Base-by-base conservation (phyloP, 176 grass and related monocot genomes). In the Secale cereale region DNA sequence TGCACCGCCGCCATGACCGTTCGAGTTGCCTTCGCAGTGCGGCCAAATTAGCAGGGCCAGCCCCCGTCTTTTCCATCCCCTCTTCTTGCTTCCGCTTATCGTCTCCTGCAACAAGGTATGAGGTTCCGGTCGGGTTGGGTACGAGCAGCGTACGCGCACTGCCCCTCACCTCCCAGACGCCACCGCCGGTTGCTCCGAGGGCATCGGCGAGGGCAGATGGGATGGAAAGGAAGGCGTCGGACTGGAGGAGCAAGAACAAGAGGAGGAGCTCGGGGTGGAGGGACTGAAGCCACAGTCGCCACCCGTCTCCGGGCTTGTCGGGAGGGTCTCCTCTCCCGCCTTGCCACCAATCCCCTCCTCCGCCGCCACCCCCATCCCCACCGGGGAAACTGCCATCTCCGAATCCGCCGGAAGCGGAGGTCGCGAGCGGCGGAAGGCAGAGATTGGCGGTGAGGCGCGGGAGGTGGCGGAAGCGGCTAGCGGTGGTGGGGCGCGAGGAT, bases 141-240 rank as follows among this genome's bases (percentile, higher is more conserved):
- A 88, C 76, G 15, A 98, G 76, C 43, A 78, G 91, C 65, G 59
- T 90, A 20, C 89, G 80, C 52, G 37, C 80, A 64, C 86, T 89
- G 10, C 93, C 88, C 33, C 78, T 95, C 26, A 94, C 88, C 86
- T 98, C 96, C 91, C 89, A 95, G 8, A 95, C 65, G 78, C 22
- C 23, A 20, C 50, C 71, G 8, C 69, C 77, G 14, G 14, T 25
- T 3, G 69, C 25, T 46, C 87, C 87, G 11, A 92, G 65, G 10
- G 93, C 83, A 25, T 83, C 67, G 14, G 87, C 73, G 16, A 95
- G 81, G 17, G 83, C 57, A 32, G 82, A 82, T 17, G 85, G 76
- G 57, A 77, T 87, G 52, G 65, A 81, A 61, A 74, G 60, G 27
- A 74, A 90, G 29, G 73, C 90, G 65, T 59, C 78, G 19, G 32